Conservation (phyloP, 2,329 filamentous ascomycete genomes). For the Clonostachys byssicola region DNA sequence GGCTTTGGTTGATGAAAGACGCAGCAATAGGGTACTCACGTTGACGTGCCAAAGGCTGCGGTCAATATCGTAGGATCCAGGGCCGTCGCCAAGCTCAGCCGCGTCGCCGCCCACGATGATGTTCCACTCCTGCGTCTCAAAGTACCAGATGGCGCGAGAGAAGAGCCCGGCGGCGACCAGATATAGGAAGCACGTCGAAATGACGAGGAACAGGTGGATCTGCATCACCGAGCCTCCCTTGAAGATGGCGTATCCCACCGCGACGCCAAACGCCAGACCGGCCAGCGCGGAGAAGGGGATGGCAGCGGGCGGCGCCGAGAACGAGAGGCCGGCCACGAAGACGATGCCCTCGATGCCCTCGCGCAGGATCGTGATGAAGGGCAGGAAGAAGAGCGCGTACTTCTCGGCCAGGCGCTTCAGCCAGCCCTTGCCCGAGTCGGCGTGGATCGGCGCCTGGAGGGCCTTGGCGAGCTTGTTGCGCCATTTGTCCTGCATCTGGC, state of each 20-base stretch:
- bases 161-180: slow-evolving; percentile 81
- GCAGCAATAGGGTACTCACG: slow-evolving; percentile 34
- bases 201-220: slow-evolving; percentile 72
- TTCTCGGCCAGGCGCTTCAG: slow-evolving; percentile 67
- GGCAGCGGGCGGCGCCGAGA: slow-evolving; percentile 68
- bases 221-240: slow-evolving; percentile 49
- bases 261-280: slow-evolving; percentile 62
- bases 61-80: slow-evolving; percentile 76
- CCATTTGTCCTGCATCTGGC: slow-evolving; percentile 86
- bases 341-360: slow-evolving; percentile 85
- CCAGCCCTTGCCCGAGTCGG: slow-evolving; percentile 32
- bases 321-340: slow-evolving; percentile 80
- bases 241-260: slow-evolving; percentile 74
- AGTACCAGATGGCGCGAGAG: slow-evolving; percentile 70
- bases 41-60: slow-evolving; percentile 82
- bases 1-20: slow-evolving; percentile 4
- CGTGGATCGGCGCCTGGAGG: slow-evolving; percentile 47
- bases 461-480: slow-evolving; percentile 73
- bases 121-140: slow-evolving; percentile 69
- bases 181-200: slow-evolving; percentile 79
- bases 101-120: slow-evolving; percentile 56
- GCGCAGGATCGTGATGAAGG: slow-evolving; percentile 82
- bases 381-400: slow-evolving; percentile 82
- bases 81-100: slow-evolving; percentile 46
- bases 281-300: slow-evolving; percentile 75